A percentile compares a stretch with the other conserved stretches of the same genome.
Evolutionary conservation across 1,284 basidiomycete genomes (phyloP).

Genomic region (Gymnopus androsaceus): DNA sequence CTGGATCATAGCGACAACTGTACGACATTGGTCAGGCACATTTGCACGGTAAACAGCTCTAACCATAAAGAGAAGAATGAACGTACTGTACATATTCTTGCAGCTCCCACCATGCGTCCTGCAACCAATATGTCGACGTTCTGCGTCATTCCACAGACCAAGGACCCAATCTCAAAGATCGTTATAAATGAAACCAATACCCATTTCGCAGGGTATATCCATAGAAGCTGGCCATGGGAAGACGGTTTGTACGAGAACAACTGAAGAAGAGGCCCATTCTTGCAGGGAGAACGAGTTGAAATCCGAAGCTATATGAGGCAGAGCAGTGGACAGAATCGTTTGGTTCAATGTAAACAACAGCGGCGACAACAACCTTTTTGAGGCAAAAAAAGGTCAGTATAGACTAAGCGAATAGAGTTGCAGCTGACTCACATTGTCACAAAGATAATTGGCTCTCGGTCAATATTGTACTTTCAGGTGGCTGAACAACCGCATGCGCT

Average conservation of each 20-base stretch:
- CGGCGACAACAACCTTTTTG: not conserved
- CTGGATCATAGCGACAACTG: constrained; percentile 9
- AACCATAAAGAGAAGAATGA: constrained; percentile 28
- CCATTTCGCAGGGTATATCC: constrained; percentile 41
- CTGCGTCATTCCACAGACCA: constrained; percentile 48
- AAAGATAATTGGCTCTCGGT: not conserved
- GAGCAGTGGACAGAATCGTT: constrained; percentile 33
- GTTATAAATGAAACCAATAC: constrained; percentile 43
- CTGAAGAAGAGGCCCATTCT: constrained; percentile 43
- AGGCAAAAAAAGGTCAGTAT: too few species aligned
- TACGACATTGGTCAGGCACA: not conserved
- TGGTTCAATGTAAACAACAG: constrained; percentile 37
- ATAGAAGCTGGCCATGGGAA: constrained; percentile 29
- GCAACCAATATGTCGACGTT: constrained; percentile 42
- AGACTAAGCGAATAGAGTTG: too few species aligned
- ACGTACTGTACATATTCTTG: constrained; percentile 20
- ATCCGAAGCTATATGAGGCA: constrained; percentile 43
- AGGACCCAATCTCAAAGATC: constrained; percentile 43
- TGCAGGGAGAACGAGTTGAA: constrained; percentile 38
- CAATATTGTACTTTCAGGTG: not conserved
- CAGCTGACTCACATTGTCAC: not conserved
- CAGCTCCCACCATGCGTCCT: constrained; percentile 42
- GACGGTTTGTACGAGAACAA: constrained; percentile 36
- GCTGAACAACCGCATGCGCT: not conserved
- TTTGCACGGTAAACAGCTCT: too few species aligned